These are phyloP conservation scores for Lodderomyces parapsilosis DNA, from an alignment of 1,139 yeast genomes.

Conservation along the genomic window DNA sequence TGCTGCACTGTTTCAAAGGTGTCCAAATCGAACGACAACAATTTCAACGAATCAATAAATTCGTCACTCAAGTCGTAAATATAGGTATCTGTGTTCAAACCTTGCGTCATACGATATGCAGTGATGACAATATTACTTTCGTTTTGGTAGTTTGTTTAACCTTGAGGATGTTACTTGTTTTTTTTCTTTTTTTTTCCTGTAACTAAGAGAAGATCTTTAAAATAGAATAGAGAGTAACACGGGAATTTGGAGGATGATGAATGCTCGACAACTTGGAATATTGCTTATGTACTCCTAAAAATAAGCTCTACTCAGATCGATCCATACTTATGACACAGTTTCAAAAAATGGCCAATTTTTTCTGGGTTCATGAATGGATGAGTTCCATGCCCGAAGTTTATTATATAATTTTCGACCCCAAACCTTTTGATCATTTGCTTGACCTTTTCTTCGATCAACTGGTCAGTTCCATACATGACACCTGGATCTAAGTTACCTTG, in stretches of 20 bases:
- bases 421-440: slow-evolving; percentile 86
- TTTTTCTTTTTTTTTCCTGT: slow-evolving; percentile 3
- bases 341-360: slow-evolving; percentile 74
- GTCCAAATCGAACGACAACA: slow-evolving; percentile 56
- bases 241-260: too few relatives aligned
- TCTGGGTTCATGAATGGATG: slow-evolving; percentile 97
- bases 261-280: too few relatives aligned
- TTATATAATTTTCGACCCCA: slow-evolving; percentile 86
- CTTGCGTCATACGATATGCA: not conserved
- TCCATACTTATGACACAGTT: slow-evolving; percentile 86
- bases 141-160: too few relatives aligned
- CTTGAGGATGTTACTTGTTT: too few relatives aligned
- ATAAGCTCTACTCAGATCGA: slow-evolving; percentile 32
- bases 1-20: slow-evolving; percentile 23
- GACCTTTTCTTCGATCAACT: slow-evolving; percentile 74
- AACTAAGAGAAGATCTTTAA: too few relatives aligned
- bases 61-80: slow-evolving; percentile 48
- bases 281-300: too few relatives aligned
- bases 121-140: too few relatives aligned
- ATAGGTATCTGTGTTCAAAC: slow-evolving; percentile 25
- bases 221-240: too few relatives aligned
- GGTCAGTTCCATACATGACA: slow-evolving; percentile 84
- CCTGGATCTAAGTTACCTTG: slow-evolving; percentile 98
- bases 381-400: slow-evolving; percentile 96
- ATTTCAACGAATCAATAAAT: slow-evolving; percentile 47